These are phyloP conservation scores for Tuber indicum DNA, from an alignment of 495 filamentous ascomycete genomes.

Conservation along the genomic window DNA sequence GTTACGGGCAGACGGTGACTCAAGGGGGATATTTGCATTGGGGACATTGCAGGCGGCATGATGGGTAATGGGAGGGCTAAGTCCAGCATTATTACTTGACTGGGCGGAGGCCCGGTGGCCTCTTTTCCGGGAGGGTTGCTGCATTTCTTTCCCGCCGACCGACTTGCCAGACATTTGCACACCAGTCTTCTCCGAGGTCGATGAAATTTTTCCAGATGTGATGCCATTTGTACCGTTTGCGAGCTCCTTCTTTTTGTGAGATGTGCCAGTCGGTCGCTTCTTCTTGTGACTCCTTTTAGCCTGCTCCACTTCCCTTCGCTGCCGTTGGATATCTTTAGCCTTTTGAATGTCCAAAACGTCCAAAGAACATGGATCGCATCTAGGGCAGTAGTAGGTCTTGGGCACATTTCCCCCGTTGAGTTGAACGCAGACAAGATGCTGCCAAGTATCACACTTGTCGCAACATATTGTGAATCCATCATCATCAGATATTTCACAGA, in stretches of 20 bases:
- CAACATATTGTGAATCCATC: constrained; percentile 97
- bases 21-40: constrained; percentile 2
- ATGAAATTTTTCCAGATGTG: constrained; percentile 42
- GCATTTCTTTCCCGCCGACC: constrained; percentile 54
- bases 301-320: constrained; percentile 54
- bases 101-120: constrained; percentile 25
- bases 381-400: constrained; percentile 71
- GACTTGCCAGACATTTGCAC: constrained; percentile 25
- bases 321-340: constrained; percentile 62
- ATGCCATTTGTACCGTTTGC: constrained; percentile 45
- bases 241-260: constrained; percentile 48
- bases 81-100: constrained; percentile 9
- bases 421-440: constrained; percentile 95
- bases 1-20: constrained; percentile 14
- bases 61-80: constrained; percentile 11
- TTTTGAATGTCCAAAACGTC: constrained; percentile 64
- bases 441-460: constrained; percentile 93
- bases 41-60: neutral
- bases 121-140: constrained; percentile 44
- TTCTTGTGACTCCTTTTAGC: constrained; percentile 65
- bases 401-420: constrained; percentile 63
- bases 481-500: constrained; percentile 85
- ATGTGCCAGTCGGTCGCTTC: constrained; percentile 55
- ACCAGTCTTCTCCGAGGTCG: constrained; percentile 38
- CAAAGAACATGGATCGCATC: constrained; percentile 69